These are phyloP conservation scores for Phaeosphaeriaceae sp. DNA, from an alignment of 2,329 filamentous ascomycete species.

Conservation along the genomic window DNA sequence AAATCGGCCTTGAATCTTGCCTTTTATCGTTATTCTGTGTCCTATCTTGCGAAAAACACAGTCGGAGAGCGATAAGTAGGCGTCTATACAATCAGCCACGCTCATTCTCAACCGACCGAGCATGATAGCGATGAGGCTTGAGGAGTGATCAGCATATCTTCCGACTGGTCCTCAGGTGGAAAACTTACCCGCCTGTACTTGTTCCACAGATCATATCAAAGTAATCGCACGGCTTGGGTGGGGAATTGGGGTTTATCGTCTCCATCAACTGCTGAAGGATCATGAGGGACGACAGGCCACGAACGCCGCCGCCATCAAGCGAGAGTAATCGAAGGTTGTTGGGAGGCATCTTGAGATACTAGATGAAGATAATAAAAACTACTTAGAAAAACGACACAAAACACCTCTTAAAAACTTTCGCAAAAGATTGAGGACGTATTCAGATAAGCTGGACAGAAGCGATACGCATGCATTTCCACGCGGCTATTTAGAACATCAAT, in stretches of 20 bases:
- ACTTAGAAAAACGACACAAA: no score
- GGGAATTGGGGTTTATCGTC: conserved; percentile 5
- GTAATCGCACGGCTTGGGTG: conserved; percentile 13
- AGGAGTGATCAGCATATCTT: neutral
- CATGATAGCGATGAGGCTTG: conserved; percentile 14
- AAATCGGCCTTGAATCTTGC: conserved; percentile 23
- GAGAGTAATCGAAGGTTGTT: conserved; percentile 3
- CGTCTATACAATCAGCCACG: conserved; percentile 14
- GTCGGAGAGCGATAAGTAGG: conserved; percentile 12
- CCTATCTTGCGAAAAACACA: conserved; percentile 14
- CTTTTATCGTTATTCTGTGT: conserved; percentile 14
- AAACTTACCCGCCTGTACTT: conserved; percentile 6
- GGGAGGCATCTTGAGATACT: no score
- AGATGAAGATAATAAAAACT: no score
- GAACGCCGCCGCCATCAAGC: conserved; percentile 11
- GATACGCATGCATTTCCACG: no score
- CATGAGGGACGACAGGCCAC: conserved; percentile 12
- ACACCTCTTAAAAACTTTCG: no score
- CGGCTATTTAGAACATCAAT: no score
- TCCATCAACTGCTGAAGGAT: conserved; percentile 19
- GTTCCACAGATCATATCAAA: conserved; percentile 10
- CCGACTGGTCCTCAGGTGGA: neutral
- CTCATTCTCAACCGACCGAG: conserved; percentile 12
- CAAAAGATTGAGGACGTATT: no score
- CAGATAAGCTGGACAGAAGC: no score